phyloP scores from a whole-genome alignment of 2,329 filamentous ascomycete genomes.

The Penicillium sp. region DNA sequence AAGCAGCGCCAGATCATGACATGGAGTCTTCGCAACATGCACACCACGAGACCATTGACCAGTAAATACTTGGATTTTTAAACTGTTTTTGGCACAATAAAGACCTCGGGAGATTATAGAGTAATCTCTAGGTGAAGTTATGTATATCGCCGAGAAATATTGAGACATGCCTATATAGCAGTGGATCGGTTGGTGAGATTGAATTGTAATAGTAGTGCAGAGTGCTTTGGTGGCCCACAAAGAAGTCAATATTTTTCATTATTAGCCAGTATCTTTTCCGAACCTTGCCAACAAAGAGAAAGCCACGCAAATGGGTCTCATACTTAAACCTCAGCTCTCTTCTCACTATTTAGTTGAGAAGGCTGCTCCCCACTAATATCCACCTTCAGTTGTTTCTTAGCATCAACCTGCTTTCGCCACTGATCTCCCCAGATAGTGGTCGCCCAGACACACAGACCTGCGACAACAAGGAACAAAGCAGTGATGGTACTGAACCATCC shows the following conservation, averaged over 20 bases:
- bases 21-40: background rate
- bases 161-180: background rate
- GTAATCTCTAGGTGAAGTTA: background rate
- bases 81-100: no score
- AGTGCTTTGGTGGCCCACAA: background rate
- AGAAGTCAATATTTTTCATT: background rate
- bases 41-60: background rate
- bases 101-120: background rate
- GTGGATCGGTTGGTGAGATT: background rate
- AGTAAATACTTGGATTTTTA: background rate
- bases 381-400: constrained; percentile 40
- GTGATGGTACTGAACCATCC: constrained; percentile 78
- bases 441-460: constrained; percentile 48
- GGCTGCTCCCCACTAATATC: constrained; percentile 6
- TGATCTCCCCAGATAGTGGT: constrained; percentile 51
- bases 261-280: background rate
- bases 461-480: constrained; percentile 55
- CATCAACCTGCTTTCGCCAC: constrained; percentile 58
- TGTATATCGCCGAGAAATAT: background rate
- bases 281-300: no score
- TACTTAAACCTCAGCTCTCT: background rate
- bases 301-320: background rate
- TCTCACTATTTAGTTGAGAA: background rate
- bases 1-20: background rate
- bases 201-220: background rate